These are phyloP conservation scores for Phytophthora hibernalis DNA, from an alignment of 352 stramenopile species.

Conservation along the genomic window DNA sequence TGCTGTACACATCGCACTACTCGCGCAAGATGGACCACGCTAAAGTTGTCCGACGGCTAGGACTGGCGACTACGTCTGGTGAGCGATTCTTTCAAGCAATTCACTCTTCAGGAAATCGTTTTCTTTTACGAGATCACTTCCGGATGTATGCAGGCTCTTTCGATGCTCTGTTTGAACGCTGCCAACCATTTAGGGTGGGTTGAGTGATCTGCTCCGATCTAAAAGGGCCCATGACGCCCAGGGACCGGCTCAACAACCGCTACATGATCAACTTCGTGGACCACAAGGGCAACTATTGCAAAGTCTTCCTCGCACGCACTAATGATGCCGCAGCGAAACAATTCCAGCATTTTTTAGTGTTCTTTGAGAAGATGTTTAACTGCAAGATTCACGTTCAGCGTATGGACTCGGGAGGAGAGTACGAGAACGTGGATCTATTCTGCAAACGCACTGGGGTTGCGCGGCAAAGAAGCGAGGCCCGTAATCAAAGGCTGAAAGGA, in stretches of 20 bases:
- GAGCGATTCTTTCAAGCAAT: no score
- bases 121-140: no score
- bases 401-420: constrained; percentile 31
- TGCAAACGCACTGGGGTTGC: constrained; percentile 26
- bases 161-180: no score
- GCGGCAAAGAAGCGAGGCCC: constrained; percentile 25
- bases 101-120: no score
- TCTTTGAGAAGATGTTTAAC: constrained; percentile 15
- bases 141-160: constrained; percentile 9
- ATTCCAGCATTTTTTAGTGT: constrained; percentile 14
- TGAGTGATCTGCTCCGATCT: constrained; percentile 12
- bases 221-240: constrained; percentile 11
- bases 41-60: no score
- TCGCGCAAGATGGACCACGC: no score
- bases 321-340: constrained; percentile 16
- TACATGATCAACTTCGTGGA: constrained; percentile 28
- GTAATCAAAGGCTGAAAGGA: constrained; percentile 39
- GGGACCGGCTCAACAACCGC: background rate
- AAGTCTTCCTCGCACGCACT: constrained; percentile 11
- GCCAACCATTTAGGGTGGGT: constrained; percentile 26
- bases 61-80: no score
- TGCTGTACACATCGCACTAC: no score
- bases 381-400: constrained; percentile 12
- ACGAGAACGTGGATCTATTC: constrained; percentile 34
- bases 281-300: constrained; percentile 19